These are phyloP conservation scores for Stagonosporopsis rhizophila DNA, from an alignment of 2,329 filamentous ascomycete species.

Conservation along the genomic window DNA sequence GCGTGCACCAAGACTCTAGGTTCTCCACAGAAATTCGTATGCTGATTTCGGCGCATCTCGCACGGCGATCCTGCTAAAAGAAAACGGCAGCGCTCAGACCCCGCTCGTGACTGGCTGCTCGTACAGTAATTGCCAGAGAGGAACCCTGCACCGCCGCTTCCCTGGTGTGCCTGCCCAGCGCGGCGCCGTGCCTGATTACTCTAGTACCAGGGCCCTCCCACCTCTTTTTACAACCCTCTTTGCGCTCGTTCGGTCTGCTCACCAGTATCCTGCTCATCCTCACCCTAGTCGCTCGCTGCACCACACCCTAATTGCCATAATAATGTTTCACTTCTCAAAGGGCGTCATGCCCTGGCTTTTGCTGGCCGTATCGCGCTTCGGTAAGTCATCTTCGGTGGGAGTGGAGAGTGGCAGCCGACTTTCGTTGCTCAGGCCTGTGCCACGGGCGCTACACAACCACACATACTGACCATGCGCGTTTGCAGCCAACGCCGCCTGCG, in stretches of 20 bases:
- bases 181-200: conserved; percentile 12
- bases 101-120: conserved; percentile 18
- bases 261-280: conserved; percentile 14
- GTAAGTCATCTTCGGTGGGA: conserved; percentile 28
- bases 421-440: not conserved
- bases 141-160: conserved; percentile 16
- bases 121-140: conserved; percentile 18
- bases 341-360: conserved; percentile 40
- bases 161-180: conserved; percentile 15
- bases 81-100: conserved; percentile 20
- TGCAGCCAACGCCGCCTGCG: conserved; percentile 62
- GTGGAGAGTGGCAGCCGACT: not conserved
- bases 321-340: conserved; percentile 29
- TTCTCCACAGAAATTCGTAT: conserved; percentile 31
- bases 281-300: conserved; percentile 33
- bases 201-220: conserved; percentile 16
- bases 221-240: conserved; percentile 19
- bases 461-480: conserved; percentile 20
- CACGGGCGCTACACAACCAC: not conserved
- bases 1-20: conserved; percentile 18
- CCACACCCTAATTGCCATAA: conserved; percentile 21
- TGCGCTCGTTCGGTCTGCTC: conserved; percentile 25
- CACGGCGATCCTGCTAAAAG: conserved; percentile 13
- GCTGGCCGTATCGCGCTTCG: conserved; percentile 39
- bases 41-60: conserved; percentile 30